These are phyloP conservation scores for Xenoacremonium recifei DNA, from an alignment of 2,329 filamentous ascomycete genomes.

Conservation along the genomic window DNA sequence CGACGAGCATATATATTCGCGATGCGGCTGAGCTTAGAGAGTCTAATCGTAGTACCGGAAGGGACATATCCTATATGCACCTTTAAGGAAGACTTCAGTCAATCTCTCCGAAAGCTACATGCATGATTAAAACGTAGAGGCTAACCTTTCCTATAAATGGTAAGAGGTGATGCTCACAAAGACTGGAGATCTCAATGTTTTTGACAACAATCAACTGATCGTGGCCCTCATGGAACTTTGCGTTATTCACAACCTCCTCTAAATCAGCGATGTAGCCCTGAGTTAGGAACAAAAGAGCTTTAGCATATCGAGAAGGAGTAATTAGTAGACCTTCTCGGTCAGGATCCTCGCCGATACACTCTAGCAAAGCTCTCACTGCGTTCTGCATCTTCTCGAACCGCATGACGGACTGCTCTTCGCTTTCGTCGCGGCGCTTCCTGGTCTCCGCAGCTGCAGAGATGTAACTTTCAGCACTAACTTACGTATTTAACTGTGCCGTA, in stretches of 20 bases:
- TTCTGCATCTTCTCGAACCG: slow-evolving; percentile 60
- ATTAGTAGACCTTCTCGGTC: slow-evolving; percentile 63
- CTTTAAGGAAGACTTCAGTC: slow-evolving; percentile 40
- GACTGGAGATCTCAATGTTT: slow-evolving; percentile 90
- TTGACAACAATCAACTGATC: slow-evolving; percentile 98
- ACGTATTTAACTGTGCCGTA: no score
- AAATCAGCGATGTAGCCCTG: slow-evolving; percentile 97
- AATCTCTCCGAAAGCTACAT: not conserved
- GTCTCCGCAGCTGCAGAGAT: slow-evolving; percentile 61
- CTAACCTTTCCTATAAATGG: slow-evolving; percentile 90
- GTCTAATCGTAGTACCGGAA: slow-evolving; percentile 82
- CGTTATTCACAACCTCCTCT: slow-evolving; percentile 85
- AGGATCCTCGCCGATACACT: slow-evolving; percentile 68
- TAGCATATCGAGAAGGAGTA: slow-evolving; percentile 84
- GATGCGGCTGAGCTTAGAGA: slow-evolving; percentile 93
- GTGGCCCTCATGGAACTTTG: slow-evolving; percentile 94
- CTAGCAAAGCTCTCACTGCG: slow-evolving; percentile 64
- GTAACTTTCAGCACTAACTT: no score
- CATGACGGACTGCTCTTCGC: slow-evolving; percentile 36
- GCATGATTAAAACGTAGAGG: not conserved
- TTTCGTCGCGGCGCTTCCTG: slow-evolving; percentile 52
- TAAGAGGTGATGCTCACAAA: slow-evolving; percentile 97
- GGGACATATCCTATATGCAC: slow-evolving; percentile 99
- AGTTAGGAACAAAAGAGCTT: slow-evolving; percentile 93
- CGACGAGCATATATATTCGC: slow-evolving; percentile 95